Conservation (phyloP, 2,329 filamentous ascomycete species). For the Xylaria sp. region DNA sequence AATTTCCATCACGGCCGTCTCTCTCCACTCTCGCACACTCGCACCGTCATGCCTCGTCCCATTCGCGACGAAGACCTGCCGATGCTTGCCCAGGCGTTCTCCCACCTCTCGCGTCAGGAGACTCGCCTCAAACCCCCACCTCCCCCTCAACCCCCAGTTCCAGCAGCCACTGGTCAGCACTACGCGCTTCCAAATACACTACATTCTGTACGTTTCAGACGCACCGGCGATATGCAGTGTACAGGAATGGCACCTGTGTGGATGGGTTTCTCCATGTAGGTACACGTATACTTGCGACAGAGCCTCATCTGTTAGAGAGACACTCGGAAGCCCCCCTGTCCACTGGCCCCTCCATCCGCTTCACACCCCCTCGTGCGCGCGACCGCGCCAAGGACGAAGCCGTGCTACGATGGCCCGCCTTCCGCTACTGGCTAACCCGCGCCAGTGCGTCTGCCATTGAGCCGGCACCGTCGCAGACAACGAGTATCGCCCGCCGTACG, state of each 20-base stretch:
- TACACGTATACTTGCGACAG: conserved; percentile 30
- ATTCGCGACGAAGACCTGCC: too few relatives aligned
- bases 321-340: conserved; percentile 17
- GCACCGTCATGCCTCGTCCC: too few relatives aligned
- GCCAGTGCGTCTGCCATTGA: neutral
- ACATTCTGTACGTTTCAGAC: neutral
- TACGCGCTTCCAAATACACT: neutral
- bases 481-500: neutral
- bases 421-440: conserved; percentile 16
- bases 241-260: neutral
- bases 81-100: too few relatives aligned
- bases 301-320: conserved; percentile 38
- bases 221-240: neutral
- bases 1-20: too few relatives aligned
- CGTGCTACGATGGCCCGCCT: conserved; percentile 22
- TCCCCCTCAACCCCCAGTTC: too few relatives aligned
- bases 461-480: neutral
- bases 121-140: neutral
- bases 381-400: conserved; percentile 7
- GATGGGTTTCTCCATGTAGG: neutral
- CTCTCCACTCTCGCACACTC: too few relatives aligned
- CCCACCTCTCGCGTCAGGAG: neutral
- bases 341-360: conserved; percentile 23
- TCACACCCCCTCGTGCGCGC: conserved; percentile 26
- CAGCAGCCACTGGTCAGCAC: conserved; percentile 9